These are phyloP conservation scores for Ustilago bromivora DNA, from an alignment of 1,284 basidiomycete species.

Conservation along the genomic window DNA sequence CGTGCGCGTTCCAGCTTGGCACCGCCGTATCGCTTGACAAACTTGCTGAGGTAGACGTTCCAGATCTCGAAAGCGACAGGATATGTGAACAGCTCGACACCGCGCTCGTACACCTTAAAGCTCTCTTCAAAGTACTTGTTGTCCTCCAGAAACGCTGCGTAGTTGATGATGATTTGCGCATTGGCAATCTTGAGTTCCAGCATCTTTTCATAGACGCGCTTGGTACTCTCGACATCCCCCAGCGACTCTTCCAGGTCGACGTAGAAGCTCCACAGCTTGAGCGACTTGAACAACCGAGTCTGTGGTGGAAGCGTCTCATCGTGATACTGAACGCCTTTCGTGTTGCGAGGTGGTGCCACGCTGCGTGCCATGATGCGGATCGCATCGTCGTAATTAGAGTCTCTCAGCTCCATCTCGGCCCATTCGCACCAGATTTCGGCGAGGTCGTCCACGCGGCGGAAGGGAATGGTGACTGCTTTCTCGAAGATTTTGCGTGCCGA, in stretches of 20 bases:
- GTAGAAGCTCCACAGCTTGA: conserved; percentile 99
- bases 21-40: conserved; percentile 94
- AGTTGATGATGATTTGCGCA: conserved; percentile 92
- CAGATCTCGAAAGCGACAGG: conserved; percentile 98
- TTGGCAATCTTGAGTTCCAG: conserved; percentile 98
- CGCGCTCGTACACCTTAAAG: conserved; percentile 98
- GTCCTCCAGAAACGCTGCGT: conserved; percentile 95
- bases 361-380: conserved; percentile 96
- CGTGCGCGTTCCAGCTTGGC: conserved; percentile 92
- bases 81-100: conserved; percentile 96
- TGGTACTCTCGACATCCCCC: conserved; percentile 90
- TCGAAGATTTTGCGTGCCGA: conserved; percentile 92
- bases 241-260: conserved; percentile 97
- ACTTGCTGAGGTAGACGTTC: conserved; percentile 98
- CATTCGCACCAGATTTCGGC: conserved; percentile 99
- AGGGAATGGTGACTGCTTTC: conserved; percentile 89
- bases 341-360: conserved; percentile 82
- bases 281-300: conserved; percentile 91
- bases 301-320: conserved; percentile 93
- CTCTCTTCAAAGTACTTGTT: conserved; percentile 98
- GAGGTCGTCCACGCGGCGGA: conserved; percentile 94
- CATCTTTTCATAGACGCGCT: conserved; percentile 95
- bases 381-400: conserved; percentile 96
- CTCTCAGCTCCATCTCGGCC: conserved; percentile 96
- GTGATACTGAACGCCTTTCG: conserved; percentile 86